Conservation (phyloP, 257 asterid species). For the Nicotiana tabacum region DNA sequence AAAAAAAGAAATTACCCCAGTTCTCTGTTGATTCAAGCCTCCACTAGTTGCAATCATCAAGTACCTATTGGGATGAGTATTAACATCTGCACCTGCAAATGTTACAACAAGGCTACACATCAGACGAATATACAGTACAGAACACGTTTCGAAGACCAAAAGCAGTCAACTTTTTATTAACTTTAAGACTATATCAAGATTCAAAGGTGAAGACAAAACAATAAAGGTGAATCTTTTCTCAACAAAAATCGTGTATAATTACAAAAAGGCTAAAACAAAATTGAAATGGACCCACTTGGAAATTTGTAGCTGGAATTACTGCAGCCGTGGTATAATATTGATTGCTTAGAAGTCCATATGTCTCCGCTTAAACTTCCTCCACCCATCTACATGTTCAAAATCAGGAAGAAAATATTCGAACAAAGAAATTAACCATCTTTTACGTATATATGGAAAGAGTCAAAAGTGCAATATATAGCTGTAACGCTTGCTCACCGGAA, state of each 20-base stretch:
- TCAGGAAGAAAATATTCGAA: neutral
- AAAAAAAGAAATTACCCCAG: conserved; percentile 46
- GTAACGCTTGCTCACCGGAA: conserved; percentile 43
- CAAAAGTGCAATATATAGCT: neutral
- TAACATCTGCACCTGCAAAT: conserved; percentile 38
- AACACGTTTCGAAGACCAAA: neutral
- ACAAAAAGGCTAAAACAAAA: neutral
- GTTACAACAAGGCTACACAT: neutral
- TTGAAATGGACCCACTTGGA: conserved; percentile 26
- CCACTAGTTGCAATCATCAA: conserved; percentile 77
- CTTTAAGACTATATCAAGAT: neutral
- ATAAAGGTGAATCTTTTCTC: neutral
- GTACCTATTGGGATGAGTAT: conserved; percentile 38
- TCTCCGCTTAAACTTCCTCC: conserved; percentile 40
- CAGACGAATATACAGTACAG: neutral
- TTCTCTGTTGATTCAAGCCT: conserved; percentile 84
- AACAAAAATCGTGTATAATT: neutral
- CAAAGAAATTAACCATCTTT: neutral
- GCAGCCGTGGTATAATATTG: conserved; percentile 49
- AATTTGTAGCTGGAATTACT: conserved; percentile 44
- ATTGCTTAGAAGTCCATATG: conserved; percentile 50
- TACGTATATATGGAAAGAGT: neutral
- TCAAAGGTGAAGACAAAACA: neutral
- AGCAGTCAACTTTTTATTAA: neutral
- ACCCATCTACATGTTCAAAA: conserved; percentile 33